Evolutionary conservation across 2,329 filamentous ascomycete genomes (phyloP).

Genomic region (Botryosphaeria dothidea): DNA sequence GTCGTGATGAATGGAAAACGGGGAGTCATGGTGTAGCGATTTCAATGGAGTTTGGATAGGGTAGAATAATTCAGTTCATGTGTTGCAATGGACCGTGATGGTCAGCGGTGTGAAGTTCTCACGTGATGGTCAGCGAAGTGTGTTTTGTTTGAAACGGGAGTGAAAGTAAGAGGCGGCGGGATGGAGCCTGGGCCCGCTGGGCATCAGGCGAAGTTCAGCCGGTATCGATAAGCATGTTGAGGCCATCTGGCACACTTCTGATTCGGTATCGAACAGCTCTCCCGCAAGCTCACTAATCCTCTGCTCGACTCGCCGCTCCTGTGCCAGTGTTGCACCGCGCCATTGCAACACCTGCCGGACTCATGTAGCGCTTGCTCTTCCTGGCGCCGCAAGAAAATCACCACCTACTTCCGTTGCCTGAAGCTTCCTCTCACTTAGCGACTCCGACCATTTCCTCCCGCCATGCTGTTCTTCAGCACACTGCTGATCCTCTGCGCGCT

Average conservation of each 20-base stretch:
- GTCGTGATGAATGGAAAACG: not conserved
- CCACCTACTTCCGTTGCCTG: not conserved
- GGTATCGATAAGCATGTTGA: not conserved
- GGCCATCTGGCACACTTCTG: constrained; percentile 16
- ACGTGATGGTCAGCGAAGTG: too few relatives aligned
- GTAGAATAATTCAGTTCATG: too few relatives aligned
- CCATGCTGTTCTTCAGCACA: constrained; percentile 19
- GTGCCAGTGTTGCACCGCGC: not conserved
- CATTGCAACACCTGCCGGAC: not conserved
- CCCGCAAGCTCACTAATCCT: constrained; percentile 1
- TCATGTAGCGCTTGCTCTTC: constrained; percentile 3
- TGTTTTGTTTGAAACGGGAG: too few relatives aligned
- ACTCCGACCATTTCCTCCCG: not conserved
- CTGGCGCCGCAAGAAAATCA: not conserved
- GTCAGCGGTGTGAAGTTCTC: too few relatives aligned
- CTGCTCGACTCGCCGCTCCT: not conserved
- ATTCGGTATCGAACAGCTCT: not conserved
- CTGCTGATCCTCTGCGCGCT: constrained; percentile 44
- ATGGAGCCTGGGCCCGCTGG: not conserved
- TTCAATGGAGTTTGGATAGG: not conserved
- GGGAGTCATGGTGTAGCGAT: not conserved
- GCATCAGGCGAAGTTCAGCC: not conserved
- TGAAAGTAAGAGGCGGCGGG: too few relatives aligned
- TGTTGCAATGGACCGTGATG: too few relatives aligned
- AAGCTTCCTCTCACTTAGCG: not conserved